Conservation (phyloP, 192 early-diverging fungal species). For the Linnemannia hyalina region DNA sequence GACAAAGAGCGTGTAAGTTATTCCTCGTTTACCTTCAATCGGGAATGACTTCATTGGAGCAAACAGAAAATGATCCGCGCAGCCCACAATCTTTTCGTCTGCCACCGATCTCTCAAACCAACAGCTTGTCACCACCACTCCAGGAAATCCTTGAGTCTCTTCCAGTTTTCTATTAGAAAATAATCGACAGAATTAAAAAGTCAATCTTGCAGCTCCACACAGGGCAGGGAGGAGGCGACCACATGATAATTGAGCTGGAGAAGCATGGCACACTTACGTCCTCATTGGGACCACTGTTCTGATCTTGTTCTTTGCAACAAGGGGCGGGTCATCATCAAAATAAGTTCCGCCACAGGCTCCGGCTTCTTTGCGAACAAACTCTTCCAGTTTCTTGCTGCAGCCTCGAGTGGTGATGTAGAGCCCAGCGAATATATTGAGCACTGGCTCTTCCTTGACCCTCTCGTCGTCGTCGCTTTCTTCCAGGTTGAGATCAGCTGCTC, state of each 20-base stretch:
- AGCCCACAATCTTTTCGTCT: conserved; percentile 23
- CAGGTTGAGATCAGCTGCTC: not conserved
- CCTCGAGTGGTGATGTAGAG: conserved; percentile 38
- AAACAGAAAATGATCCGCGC: conserved; percentile 29
- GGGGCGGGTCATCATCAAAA: conserved; percentile 10
- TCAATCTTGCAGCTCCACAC: not conserved
- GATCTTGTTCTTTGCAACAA: conserved; percentile 13
- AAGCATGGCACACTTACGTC: conserved; percentile 21
- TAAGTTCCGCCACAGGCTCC: conserved; percentile 25
- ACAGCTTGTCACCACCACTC: conserved; percentile 28
- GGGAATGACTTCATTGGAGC: conserved; percentile 27
- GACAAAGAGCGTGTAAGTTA: no score
- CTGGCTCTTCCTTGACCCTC: conserved; percentile 6
- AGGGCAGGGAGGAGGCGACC: not conserved
- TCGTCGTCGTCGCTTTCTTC: conserved; percentile 13
- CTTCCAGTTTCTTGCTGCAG: not conserved
- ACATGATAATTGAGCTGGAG: no score
- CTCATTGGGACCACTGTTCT: conserved; percentile 29
- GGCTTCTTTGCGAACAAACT: conserved; percentile 17
- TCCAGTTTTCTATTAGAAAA: not conserved
- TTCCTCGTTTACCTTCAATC: conserved; percentile 21
- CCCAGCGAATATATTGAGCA: conserved; percentile 30
- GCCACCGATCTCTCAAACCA: conserved; percentile 43
- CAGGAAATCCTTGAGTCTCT: not conserved
- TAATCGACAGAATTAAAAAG: not conserved